Base-by-base conservation (phyloP, 768 basidiomycete genomes). In the Rhizopogon vulgaris region DNA sequence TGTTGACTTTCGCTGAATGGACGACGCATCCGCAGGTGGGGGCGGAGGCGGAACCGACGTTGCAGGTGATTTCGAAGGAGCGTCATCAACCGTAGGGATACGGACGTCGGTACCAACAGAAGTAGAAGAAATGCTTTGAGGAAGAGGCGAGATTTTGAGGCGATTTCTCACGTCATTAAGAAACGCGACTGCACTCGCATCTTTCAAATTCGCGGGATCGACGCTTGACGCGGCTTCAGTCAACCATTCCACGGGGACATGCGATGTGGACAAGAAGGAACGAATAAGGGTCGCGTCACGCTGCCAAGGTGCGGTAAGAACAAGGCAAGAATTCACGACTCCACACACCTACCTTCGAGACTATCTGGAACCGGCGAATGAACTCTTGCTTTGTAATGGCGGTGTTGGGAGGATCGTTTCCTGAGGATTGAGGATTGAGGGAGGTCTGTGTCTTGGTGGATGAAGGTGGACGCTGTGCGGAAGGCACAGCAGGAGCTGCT, bases 351-450 rank as follows among this genome's bases (percentile, higher is more conserved):
- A 67, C 66, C 39, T 56, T 49, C 7, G 57, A 45, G 12, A 56
- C 60, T 1, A 6, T 17, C 36, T 62, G 67, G 30, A 67, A 69
- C 25, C 38, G 38, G 17, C 51, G 54, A 25, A 57, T 45, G 24
- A 68, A 67, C 14, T 15, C 50, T 11, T 54, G 61, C 45, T 56
- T 55, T 42, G 56, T 54, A 10, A 15, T 14, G 15, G 7, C 34
- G 25, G 18, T 24, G 14, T 47, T 49, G 34, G 40, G 15, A 1
- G 43, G 4, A 30, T 15, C 11, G 30, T 18, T 18, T 17, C 43
- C 14, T 1, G 30, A 34, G 18, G 18, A 34, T 46, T 46, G 43
- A 46, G 8, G 30, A 22, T 22, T 36, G 10, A 12, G 32, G 32
- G 17, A 22, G 9, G 22, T 3, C 3, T 15, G 30, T 15, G 14